Evolutionary conservation across 2,329 filamentous ascomycete species (phyloP), one percentile per base, ranked within the genome.

Genomic region (Colletotrichum spinosum): DNA sequence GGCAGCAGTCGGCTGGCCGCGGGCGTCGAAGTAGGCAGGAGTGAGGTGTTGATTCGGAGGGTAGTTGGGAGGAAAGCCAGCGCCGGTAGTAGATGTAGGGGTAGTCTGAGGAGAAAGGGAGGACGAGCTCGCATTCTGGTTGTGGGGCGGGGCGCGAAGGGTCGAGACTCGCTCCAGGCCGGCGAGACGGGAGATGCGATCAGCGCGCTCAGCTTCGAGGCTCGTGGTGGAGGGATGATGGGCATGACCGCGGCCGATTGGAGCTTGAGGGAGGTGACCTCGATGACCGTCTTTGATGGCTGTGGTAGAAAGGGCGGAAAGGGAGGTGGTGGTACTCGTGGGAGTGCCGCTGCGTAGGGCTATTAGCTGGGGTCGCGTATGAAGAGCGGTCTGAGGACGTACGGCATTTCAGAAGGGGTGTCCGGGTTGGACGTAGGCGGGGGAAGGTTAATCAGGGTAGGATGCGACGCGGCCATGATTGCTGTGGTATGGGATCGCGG

Each of bases 211-310:
- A 68, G 94, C 94, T 73, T 97, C 94, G 67, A 96, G 89, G 72
- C 91, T 95, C 70, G 87, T 91, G 58, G 88, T 87, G 17, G 89
- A 91, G 7, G 87, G 78, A 70, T 85, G 81, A 71, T 86, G 83
- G 72, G 88, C 79, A 76, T 89, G 81, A 72, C 86, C 81, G 55
- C 88, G 87, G 67, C 83, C 58, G 63, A 78, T 77, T 65, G 86
- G 84, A 62, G 83, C 79, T 60, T 89, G 85, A 35, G 89, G 87
- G 35, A 90, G 85, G 74, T 94, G 89, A 69, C 95, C 95, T 67
- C 93, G 92, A 74, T 97, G 93, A 71, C 95, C 95, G 76, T 98
- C 95, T 79, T 97, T 97, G 84, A 97, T 97, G 55, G 95, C 95
- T 11, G 93, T 96, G 15, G 95, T 97, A 13, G 93, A 97, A 52